Conservation (phyloP, 2,329 filamentous ascomycete species). For the Hymenoscyphus salicellus region DNA sequence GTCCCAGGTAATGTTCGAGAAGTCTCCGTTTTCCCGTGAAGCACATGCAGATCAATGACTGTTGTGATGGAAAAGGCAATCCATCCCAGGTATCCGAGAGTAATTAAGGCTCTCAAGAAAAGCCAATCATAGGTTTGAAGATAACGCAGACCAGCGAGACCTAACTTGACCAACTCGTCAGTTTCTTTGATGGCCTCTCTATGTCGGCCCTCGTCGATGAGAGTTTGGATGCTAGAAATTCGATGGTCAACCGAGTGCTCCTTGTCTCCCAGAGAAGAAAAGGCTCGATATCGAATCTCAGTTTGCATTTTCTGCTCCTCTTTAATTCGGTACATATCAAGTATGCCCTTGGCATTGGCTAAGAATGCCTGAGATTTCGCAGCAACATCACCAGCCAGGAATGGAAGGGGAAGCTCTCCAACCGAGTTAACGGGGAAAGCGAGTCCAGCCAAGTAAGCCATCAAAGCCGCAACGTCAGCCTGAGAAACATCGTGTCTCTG, state of each 20-base stretch:
- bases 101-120: conserved; percentile 85
- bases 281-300: conserved; percentile 76
- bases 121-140: conserved; percentile 98
- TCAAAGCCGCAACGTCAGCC: conserved; percentile 89
- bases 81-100: conserved; percentile 90
- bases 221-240: conserved; percentile 61
- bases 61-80: conserved; percentile 88
- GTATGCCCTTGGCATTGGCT: conserved; percentile 78
- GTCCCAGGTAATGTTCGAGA: conserved; percentile 59
- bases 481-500: conserved; percentile 88
- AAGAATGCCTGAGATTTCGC: conserved; percentile 83
- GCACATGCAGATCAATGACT: conserved; percentile 82
- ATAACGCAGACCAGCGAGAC: conserved; percentile 81
- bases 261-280: conserved; percentile 62
- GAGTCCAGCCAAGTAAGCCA: conserved; percentile 85
- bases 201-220: conserved; percentile 65
- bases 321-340: conserved; percentile 96
- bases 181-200: conserved; percentile 79
- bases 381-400: conserved; percentile 65
- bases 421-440: conserved; percentile 96
- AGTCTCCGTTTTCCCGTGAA: conserved; percentile 65
- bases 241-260: conserved; percentile 64
- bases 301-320: conserved; percentile 76
- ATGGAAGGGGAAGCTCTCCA: conserved; percentile 83
- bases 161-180: conserved; percentile 70